A percentile compares a stretch with the other conserved stretches of the same genome.
These are phyloP conservation scores for Pilaira anomala DNA, from an alignment of 192 early-diverging fungal species.

Conservation along the genomic window DNA sequence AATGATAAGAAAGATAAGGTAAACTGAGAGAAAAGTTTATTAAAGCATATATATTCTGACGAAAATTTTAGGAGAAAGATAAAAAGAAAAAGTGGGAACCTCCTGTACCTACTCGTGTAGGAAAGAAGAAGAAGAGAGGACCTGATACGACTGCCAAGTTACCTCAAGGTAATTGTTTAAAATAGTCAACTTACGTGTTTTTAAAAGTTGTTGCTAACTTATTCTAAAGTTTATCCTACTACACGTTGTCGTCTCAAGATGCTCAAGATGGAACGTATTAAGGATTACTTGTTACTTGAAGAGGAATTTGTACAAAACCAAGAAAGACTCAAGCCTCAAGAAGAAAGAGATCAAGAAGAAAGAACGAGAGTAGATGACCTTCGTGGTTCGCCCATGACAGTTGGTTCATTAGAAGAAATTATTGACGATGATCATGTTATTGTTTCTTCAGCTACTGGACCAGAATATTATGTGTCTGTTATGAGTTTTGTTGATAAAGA, in stretches of 20 bases:
- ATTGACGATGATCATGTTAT: slow-evolving; percentile 99
- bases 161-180: slow-evolving; percentile 66
- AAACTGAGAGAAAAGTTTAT: background rate
- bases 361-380: slow-evolving; percentile 92
- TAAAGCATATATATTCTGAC: background rate
- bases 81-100: slow-evolving; percentile 97
- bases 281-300: slow-evolving; percentile 97
- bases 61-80: slow-evolving; percentile 55
- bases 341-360: slow-evolving; percentile 93
- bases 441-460: slow-evolving; percentile 86
- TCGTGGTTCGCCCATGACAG: slow-evolving; percentile 95
- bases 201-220: background rate
- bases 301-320: slow-evolving; percentile 99
- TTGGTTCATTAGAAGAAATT: slow-evolving; percentile 96
- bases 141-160: slow-evolving; percentile 89
- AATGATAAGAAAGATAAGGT: slow-evolving; percentile 60
- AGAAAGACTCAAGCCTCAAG: slow-evolving; percentile 94
- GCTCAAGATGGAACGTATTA: slow-evolving; percentile 96
- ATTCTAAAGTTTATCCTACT: slow-evolving; percentile 84
- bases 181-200: background rate
- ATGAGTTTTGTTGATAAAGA: slow-evolving; percentile 99
- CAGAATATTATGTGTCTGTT: slow-evolving; percentile 96
- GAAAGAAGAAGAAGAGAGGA: slow-evolving; percentile 96
- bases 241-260: slow-evolving; percentile 96
- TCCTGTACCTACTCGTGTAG: slow-evolving; percentile 96